phyloP scores from a whole-genome alignment of 2,329 filamentous ascomycete genomes.

The Penicillium sp. region DNA sequence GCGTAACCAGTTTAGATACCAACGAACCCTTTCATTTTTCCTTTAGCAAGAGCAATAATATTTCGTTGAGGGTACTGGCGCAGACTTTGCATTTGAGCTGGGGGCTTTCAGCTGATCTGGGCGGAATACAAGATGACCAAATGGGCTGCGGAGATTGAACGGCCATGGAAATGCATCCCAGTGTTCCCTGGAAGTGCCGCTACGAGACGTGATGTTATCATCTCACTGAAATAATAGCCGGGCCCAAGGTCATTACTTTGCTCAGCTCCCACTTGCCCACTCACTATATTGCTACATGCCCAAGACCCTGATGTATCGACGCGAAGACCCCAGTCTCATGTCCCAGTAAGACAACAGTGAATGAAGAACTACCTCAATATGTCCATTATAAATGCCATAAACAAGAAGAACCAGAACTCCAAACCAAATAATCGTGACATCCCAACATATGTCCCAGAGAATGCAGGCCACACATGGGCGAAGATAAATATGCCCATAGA shows the following conservation, averaged over 20 bases:
- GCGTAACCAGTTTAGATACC: conserved; percentile 18
- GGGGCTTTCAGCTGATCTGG: not conserved
- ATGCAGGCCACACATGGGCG: not conserved
- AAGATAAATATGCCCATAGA: not conserved
- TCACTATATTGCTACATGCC: not conserved
- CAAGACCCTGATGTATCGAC: not conserved
- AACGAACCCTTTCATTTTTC: conserved; percentile 4
- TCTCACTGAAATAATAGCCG: not conserved
- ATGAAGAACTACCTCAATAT: not conserved
- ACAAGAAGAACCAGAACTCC: not conserved
- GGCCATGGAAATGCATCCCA: not conserved
- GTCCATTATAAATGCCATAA: not conserved
- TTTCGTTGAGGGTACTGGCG: not conserved
- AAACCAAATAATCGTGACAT: not conserved
- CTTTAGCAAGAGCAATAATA: conserved; percentile 3
- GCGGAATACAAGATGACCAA: not conserved
- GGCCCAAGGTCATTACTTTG: not conserved
- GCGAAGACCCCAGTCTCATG: not conserved
- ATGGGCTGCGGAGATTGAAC: not conserved
- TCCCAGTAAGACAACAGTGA: not conserved
- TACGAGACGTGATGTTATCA: not conserved
- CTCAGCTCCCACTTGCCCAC: not conserved
- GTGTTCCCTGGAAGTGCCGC: not conserved
- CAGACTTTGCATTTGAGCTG: not conserved
- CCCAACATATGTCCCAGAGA: not conserved